Conservation (phyloP, 192 early-diverging fungal genomes). For the Umbelopsis vinacea region DNA sequence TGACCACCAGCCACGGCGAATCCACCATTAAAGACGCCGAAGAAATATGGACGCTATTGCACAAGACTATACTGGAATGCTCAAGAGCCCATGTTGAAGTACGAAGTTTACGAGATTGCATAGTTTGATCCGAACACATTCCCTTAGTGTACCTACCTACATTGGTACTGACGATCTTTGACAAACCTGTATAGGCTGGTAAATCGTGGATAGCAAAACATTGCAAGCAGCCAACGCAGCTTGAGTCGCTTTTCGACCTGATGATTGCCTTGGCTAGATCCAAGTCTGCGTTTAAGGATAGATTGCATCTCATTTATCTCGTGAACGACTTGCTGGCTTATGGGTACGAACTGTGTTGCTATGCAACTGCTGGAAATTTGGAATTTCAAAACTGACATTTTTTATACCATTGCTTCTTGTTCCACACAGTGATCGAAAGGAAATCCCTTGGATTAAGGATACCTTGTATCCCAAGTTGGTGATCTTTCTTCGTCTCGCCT, state of each 20-base stretch:
- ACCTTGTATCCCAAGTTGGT: slow-evolving; percentile 48
- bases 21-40: slow-evolving; percentile 26
- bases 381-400: too few relatives aligned
- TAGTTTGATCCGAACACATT: neutral
- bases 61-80: slow-evolving; percentile 56
- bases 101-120: slow-evolving; percentile 4
- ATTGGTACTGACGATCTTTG: neutral
- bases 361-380: neutral
- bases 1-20: neutral
- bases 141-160: too few relatives aligned
- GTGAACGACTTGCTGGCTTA: slow-evolving; percentile 58
- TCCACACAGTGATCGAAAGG: slow-evolving; percentile 40
- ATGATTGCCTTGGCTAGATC: slow-evolving; percentile 47
- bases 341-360: slow-evolving; percentile 34
- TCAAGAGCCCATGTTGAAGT: slow-evolving; percentile 61
- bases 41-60: slow-evolving; percentile 37
- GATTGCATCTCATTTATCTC: slow-evolving; percentile 55
- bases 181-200: slow-evolving; percentile 44
- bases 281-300: slow-evolving; percentile 46
- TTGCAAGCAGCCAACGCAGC: slow-evolving; percentile 46
- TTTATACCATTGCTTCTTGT: neutral
- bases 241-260: slow-evolving; percentile 39
- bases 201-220: slow-evolving; percentile 55
- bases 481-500: slow-evolving; percentile 49
- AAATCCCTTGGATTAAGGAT: slow-evolving; percentile 52